A percentile compares a stretch with the other conserved stretches of the same genome.
These are phyloP conservation scores for Panaeolus papilionaceus DNA, from an alignment of 768 basidiomycete genomes.

Conservation along the genomic window DNA sequence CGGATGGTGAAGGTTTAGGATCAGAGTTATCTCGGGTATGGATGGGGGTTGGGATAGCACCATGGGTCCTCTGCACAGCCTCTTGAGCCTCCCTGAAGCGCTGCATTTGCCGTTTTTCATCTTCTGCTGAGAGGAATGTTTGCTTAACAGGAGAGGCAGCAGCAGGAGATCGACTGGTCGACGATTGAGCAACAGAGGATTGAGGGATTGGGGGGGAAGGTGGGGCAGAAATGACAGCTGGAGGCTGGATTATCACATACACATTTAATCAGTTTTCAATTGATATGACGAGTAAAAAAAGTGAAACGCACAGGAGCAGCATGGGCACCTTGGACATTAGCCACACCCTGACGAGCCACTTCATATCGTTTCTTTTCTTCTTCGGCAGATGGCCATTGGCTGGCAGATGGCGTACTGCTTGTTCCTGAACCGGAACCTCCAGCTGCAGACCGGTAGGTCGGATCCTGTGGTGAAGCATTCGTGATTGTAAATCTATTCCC, in stretches of 20 bases:
- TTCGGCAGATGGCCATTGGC: slow-evolving; percentile 58
- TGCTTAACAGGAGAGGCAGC: slow-evolving; percentile 28
- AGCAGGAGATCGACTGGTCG: slow-evolving; percentile 24
- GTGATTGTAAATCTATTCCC: slow-evolving; percentile 47
- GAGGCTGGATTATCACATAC: slow-evolving; percentile 27
- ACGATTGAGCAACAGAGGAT: slow-evolving; percentile 26
- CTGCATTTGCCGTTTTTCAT: slow-evolving; percentile 64
- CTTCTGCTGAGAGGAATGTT: slow-evolving; percentile 72
- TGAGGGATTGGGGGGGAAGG: slow-evolving; percentile 25
- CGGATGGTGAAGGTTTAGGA: slow-evolving; percentile 25
- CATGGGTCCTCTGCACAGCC: slow-evolving; percentile 66
- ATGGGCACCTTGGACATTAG: slow-evolving; percentile 54
- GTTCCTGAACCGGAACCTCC: slow-evolving; percentile 23
- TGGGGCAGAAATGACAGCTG: slow-evolving; percentile 23
- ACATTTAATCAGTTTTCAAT: slow-evolving; percentile 15
- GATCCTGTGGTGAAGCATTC: slow-evolving; percentile 41
- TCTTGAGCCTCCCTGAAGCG: slow-evolving; percentile 73
- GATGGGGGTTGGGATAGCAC: slow-evolving; percentile 34
- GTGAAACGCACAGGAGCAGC: slow-evolving; percentile 40
- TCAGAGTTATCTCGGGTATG: slow-evolving; percentile 31
- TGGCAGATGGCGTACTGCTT: slow-evolving; percentile 17
- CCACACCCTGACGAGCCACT: slow-evolving; percentile 64
- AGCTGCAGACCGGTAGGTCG: slow-evolving; percentile 30
- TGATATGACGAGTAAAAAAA: slow-evolving; percentile 6
- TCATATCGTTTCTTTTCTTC: slow-evolving; percentile 71